Evolutionary conservation across 2,329 filamentous ascomycete species (phyloP), one percentile per base, ranked within the genome.

Genomic region (Trichoderma endophyticum): DNA sequence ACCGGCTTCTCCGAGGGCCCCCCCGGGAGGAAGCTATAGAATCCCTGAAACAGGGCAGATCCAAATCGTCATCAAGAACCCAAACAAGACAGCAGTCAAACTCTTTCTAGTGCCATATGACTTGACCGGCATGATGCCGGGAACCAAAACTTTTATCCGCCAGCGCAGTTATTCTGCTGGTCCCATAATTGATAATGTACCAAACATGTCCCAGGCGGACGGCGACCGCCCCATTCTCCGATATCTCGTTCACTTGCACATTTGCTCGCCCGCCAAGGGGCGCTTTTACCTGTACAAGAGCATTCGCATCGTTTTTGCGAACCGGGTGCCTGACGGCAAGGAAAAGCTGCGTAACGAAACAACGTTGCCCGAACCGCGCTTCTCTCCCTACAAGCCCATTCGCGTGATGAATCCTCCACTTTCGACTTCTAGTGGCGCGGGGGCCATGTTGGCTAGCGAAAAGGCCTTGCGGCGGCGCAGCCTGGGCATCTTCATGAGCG

Each of bases 21-120:
- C 94, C 0, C 92, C 93, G 0, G 94, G 94, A 8, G 95, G 96
- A 43, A 93, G 93, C 78, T 99, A 98, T 80, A 91, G 96, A 57
- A 97, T 99, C 68, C 96, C 96, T 0, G 91, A 96, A 78, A 92
- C 95, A 80, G 96, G 96, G 0, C 96, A 98, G 81, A 85, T 99
- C 15, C 96, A 99, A 77, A 97, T 99, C 74, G 92, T 99, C 73
- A 93, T 99, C 80, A 98, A 98, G 80, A 99, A 98, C 77, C 95
- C 95, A 18, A 97, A 98, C 83, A 98, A 98, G 80, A 98, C 96
- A 4, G 96, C 96, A 1, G 95, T 98, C 70, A 98, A 99, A 81
- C 85, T 99, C 0, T 98, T 98, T 76, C 86, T 98, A 28, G 90
- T 99, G 3, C 96, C 95, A 0, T 99, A 98, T 77, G 94, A 98